Evolutionary conservation across 345 rosid species (phyloP).

Genomic region (Raphanus raphanistrum): DNA sequence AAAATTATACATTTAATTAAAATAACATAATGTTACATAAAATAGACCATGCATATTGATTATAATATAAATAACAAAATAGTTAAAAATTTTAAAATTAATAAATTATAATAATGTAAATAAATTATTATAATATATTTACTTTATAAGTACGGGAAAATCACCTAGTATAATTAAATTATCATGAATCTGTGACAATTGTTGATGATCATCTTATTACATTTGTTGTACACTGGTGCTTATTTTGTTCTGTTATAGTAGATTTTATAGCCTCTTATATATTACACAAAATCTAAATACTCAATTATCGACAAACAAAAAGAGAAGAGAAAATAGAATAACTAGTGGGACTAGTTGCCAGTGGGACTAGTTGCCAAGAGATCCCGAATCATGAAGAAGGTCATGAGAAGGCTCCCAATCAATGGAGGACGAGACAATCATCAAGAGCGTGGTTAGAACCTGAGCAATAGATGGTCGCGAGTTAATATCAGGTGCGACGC

Average conservation of each 20-base stretch:
- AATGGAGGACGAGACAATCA: slow-evolving; percentile 66
- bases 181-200: too few relatives aligned
- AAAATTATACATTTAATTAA: too few relatives aligned
- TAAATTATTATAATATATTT: too few relatives aligned
- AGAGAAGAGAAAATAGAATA: background rate
- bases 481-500: slow-evolving; percentile 63
- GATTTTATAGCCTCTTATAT: background rate
- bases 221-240: background rate
- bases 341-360: background rate
- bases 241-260: background rate
- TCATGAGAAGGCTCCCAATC: slow-evolving; percentile 94
- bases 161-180: too few relatives aligned
- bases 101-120: too few relatives aligned
- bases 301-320: background rate
- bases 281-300: slow-evolving; percentile 1
- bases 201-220: background rate
- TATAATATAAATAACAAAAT: too few relatives aligned
- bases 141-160: too few relatives aligned
- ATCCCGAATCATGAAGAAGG: slow-evolving; percentile 46
- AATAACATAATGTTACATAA: too few relatives aligned
- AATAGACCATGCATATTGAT: too few relatives aligned
- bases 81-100: too few relatives aligned
- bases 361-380: slow-evolving; percentile 27
- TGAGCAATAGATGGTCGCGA: slow-evolving; percentile 60
- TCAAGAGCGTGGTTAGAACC: slow-evolving; percentile 55